phyloP scores from a whole-genome alignment of 768 basidiomycete genomes.

The Termitomyces sp. region DNA sequence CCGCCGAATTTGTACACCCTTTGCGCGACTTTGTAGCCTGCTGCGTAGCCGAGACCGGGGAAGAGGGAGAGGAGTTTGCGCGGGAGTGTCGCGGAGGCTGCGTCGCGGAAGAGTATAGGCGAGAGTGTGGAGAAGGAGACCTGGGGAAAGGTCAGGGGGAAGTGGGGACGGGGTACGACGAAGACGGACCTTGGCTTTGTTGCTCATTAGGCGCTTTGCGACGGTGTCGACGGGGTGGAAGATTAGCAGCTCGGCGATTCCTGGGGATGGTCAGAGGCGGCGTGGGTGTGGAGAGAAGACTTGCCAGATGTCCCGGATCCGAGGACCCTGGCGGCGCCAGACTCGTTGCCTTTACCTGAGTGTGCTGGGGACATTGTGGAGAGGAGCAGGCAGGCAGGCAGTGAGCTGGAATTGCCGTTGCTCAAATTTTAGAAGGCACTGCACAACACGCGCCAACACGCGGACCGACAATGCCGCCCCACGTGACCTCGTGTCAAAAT shows the following conservation, averaged over 20 bases:
- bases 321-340: conserved; percentile 82
- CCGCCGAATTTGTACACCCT: conserved; percentile 98
- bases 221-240: conserved; percentile 98
- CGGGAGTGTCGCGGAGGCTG: conserved; percentile 61
- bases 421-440: conserved; percentile 11
- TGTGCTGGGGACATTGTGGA: conserved; percentile 35
- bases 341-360: conserved; percentile 69
- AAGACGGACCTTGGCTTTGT: conserved; percentile 72
- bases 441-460: conserved; percentile 7
- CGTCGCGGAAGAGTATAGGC: conserved; percentile 83
- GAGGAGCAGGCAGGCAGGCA: conserved; percentile 7
- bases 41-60: conserved; percentile 96
- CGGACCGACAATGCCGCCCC: neutral
- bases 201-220: conserved; percentile 98
- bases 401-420: conserved; percentile 9
- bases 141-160: conserved; percentile 25
- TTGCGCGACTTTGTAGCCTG: conserved; percentile 95
- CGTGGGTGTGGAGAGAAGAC: too few relatives aligned
- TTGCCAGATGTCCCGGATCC: conserved; percentile 87
- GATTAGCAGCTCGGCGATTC: conserved; percentile 89
- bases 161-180: too few relatives aligned
- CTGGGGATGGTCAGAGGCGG: conserved; percentile 31
- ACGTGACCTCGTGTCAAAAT: neutral
- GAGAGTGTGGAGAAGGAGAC: conserved; percentile 60
- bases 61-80: conserved; percentile 87